A percentile compares a stretch with the other conserved stretches of the same genome.
These are phyloP conservation scores for Cordyceps javanica DNA, from an alignment of 2,329 filamentous ascomycete species.

Conservation along the genomic window DNA sequence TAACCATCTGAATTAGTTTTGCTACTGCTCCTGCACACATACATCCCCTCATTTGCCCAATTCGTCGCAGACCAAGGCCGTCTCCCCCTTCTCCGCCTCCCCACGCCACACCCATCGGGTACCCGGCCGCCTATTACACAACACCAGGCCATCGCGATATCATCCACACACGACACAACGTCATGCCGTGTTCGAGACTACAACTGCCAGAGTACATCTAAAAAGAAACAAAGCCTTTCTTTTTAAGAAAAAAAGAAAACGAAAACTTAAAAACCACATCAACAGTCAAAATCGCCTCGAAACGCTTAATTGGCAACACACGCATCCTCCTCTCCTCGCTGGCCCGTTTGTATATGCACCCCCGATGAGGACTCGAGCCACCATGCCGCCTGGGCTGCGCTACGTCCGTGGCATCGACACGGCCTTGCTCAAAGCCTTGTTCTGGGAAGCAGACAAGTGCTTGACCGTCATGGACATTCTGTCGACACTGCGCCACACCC, in stretches of 20 bases:
- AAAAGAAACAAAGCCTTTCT: not conserved
- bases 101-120: not conserved
- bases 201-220: not conserved
- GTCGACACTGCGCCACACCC: not conserved
- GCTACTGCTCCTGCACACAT: not conserved
- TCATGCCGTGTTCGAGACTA: not conserved
- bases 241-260: not conserved
- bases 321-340: not conserved
- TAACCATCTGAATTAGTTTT: not conserved
- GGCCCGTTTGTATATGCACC: not conserved
- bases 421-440: not conserved
- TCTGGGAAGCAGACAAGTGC: conserved; percentile 8
- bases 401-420: conserved; percentile 1
- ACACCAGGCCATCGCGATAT: not conserved
- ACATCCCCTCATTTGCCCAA: not conserved
- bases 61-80: not conserved
- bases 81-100: not conserved
- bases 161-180: not conserved
- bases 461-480: not conserved
- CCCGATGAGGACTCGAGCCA: conserved; percentile 3
- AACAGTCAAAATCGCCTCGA: not conserved
- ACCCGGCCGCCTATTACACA: not conserved
- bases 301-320: not conserved
- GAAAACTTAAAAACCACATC: not conserved
- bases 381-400: not conserved